phyloP scores from a whole-genome alignment of 2,329 filamentous ascomycete genomes.

The Emergomyces africanus region DNA sequence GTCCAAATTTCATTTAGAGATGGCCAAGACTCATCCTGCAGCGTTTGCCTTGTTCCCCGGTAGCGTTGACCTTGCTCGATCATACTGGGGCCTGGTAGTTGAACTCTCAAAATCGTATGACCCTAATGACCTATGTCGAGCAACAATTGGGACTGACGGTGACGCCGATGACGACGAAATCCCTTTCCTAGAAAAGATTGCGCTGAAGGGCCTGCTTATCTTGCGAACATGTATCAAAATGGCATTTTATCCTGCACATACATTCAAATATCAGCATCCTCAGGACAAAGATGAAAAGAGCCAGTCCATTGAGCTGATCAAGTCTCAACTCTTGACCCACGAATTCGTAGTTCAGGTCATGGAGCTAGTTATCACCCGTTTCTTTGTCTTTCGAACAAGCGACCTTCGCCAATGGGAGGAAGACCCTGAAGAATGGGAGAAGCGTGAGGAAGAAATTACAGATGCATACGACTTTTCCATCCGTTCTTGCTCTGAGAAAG shows the following conservation, averaged over 20 bases:
- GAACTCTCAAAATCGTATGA: conserved; percentile 59
- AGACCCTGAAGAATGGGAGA: conserved; percentile 92
- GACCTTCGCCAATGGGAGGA: conserved; percentile 90
- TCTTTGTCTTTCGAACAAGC: conserved; percentile 73
- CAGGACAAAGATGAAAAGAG: conserved; percentile 66
- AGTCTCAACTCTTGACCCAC: conserved; percentile 59
- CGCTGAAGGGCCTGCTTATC: conserved; percentile 69
- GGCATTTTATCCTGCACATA: conserved; percentile 65
- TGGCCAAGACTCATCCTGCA: conserved; percentile 65
- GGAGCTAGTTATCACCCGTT: conserved; percentile 70
- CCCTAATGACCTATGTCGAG: conserved; percentile 16
- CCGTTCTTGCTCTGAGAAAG: conserved; percentile 80
- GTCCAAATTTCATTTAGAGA: conserved; percentile 79
- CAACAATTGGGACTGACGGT: conserved; percentile 30
- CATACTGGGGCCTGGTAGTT: conserved; percentile 75
- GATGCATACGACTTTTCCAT: conserved; percentile 89
- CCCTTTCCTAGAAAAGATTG: conserved; percentile 61
- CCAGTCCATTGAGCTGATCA: conserved; percentile 55
- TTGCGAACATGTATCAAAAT: conserved; percentile 74
- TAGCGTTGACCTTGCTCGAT: conserved; percentile 60
- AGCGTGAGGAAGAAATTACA: conserved; percentile 69
- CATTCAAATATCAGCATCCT: conserved; percentile 68
- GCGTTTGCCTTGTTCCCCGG: conserved; percentile 74
- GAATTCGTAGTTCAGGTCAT: conserved; percentile 70
- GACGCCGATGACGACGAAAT: conserved; percentile 36